These are phyloP conservation scores for Botrytis medusae DNA, from an alignment of 2,329 filamentous ascomycete genomes.

Conservation along the genomic window DNA sequence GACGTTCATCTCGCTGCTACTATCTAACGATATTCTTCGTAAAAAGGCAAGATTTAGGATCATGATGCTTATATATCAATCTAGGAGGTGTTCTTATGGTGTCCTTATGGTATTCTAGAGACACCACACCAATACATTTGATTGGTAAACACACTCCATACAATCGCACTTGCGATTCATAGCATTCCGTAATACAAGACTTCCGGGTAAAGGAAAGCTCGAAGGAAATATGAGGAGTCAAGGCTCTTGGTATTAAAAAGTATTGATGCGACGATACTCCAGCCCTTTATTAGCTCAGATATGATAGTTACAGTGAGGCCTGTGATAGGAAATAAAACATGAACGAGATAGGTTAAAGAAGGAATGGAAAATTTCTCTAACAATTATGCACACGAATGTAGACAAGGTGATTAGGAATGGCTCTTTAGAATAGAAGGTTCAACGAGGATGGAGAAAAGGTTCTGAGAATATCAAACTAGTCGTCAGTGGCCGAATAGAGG, in stretches of 20 bases:
- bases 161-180: slow-evolving; percentile 26
- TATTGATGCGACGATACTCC: slow-evolving; percentile 47
- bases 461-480: neutral
- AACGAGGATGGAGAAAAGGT: neutral
- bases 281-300: slow-evolving; percentile 40
- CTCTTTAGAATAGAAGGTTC: neutral
- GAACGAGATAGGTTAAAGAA: neutral
- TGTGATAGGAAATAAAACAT: slow-evolving; percentile 24
- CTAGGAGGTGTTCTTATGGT: slow-evolving; percentile 34
- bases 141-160: slow-evolving; percentile 41
- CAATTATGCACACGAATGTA: neutral
- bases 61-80: neutral
- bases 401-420: neutral
- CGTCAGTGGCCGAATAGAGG: neutral
- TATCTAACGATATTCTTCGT: neutral
- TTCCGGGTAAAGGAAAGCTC: no score
- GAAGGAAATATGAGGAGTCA: slow-evolving; percentile 12
- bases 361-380: no score
- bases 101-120: slow-evolving; percentile 22
- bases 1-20: neutral
- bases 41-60: neutral
- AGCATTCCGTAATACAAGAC: no score
- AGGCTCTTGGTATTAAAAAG: slow-evolving; percentile 48
- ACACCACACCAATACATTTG: slow-evolving; percentile 36
- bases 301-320: slow-evolving; percentile 39